Base-by-base conservation (phyloP, 1,284 basidiomycete species). In the Boletus albobrunnescens region DNA sequence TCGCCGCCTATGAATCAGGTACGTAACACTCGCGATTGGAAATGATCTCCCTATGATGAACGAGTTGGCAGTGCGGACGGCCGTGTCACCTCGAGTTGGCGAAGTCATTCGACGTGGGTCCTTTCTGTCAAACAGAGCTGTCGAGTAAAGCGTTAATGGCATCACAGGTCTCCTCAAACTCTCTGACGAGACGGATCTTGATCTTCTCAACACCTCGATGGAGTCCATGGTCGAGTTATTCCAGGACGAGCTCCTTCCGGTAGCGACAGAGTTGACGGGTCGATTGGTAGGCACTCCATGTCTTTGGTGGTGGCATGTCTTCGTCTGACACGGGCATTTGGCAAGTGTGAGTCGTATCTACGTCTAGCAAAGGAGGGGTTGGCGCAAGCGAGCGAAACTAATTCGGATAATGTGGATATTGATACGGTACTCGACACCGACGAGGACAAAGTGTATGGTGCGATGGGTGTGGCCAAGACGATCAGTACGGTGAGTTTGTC, bases 131-230 rank as follows among this genome's bases (percentile, higher is more conserved):
- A 12, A 39, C 4, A n/a, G 11, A 20, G 24, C 4, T 17, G 1
- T 28, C 5, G 24, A 33, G 16, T 6, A 3, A 39, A 7, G 10
- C 3, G 11, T 7, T 55, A 22, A 41, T 26, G 16, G 3, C 14
- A 16, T 45, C 6, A 30, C 55, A 86, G 91, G 91, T 62, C 73
- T 94, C 20, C 76, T 94, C 54, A 91, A 91, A 67, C 75, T 95
- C 31, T 84, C 87, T 7, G 89, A 94, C 62, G 90, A 94, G 67
- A 91, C 90, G 28, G 93, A 95, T 63, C 71, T 95, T 28, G 92
- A 95, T 64, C 78, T 91, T 37, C 73, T 95, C 41, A 92, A 90
- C 57, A 74, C 71, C 58, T 82, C 81, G 60, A 92, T 91, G 81
- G 86, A 90, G 59, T 80, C 82, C 26, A 84, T 95, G 76, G 92